Evolutionary conservation across 176 grass and related monocot genomes (phyloP).

Genomic region (Elymus sibiricus): DNA sequence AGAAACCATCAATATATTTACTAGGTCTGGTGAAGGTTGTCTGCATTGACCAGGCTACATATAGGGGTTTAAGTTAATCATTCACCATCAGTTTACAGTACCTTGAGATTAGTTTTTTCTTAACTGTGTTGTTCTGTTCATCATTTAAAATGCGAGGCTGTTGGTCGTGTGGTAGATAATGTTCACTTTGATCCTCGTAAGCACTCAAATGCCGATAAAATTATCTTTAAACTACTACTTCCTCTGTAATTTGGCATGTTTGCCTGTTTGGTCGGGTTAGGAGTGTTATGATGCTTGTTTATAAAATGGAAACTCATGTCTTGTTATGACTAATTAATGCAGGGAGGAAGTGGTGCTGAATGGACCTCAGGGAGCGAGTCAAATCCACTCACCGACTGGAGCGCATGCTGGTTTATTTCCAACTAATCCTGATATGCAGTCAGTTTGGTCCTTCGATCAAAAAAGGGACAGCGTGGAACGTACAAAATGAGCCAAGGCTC

Average conservation of each 20-base stretch:
- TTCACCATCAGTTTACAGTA: not conserved
- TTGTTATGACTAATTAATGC: conserved; percentile 9
- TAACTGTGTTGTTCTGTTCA: not conserved
- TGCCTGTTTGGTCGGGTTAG: not conserved
- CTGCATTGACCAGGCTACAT: not conserved
- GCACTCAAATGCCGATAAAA: not conserved
- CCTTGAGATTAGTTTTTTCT: not conserved
- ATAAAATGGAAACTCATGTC: conserved; percentile 7
- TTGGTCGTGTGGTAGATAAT: not conserved
- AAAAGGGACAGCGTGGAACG: conserved; percentile 45
- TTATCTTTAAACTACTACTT: not conserved
- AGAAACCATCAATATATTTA: not conserved
- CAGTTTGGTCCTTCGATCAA: conserved; percentile 78
- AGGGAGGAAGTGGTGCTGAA: conserved; percentile 53
- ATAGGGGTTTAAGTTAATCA: not conserved
- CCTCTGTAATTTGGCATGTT: no score
- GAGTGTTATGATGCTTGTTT: not conserved
- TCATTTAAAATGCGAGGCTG: not conserved
- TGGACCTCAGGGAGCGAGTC: conserved; percentile 42
- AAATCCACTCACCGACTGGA: conserved; percentile 29
- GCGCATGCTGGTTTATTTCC: conserved; percentile 54
- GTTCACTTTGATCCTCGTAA: not conserved
- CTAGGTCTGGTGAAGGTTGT: not conserved
- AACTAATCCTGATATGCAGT: conserved; percentile 62
- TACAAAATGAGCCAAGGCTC: conserved; percentile 35